Conservation (phyloP, 1,284 basidiomycete species). For the Cutaneotrichosporon arboriforme region DNA sequence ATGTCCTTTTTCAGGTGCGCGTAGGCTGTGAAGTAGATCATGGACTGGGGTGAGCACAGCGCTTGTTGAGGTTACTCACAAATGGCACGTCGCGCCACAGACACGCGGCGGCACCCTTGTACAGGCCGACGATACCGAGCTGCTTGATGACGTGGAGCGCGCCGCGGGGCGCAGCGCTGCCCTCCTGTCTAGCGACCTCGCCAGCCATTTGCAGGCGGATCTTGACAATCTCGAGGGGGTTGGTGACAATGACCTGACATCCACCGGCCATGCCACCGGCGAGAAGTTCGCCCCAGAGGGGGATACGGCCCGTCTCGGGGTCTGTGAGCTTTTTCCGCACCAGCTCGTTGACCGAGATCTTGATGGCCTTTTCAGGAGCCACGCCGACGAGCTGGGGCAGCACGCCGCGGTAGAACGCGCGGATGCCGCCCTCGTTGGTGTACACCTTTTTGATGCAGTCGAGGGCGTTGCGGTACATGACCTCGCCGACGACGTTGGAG, state of each 20-base stretch:
- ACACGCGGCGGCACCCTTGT: conserved; percentile 55
- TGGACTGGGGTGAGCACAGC: conserved; percentile 27
- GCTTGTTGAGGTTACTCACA: conserved; percentile 27
- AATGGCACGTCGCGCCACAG: conserved; percentile 76
- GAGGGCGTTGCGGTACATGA: conserved; percentile 87
- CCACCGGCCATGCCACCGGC: conserved; percentile 93
- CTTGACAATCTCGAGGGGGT: conserved; percentile 79
- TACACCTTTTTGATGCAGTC: conserved; percentile 95
- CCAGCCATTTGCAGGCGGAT: conserved; percentile 89
- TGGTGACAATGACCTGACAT: conserved; percentile 97
- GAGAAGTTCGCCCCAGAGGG: conserved; percentile 75
- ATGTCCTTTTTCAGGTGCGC: conserved; percentile 64
- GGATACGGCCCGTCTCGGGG: conserved; percentile 89
- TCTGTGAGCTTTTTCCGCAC: conserved; percentile 79
- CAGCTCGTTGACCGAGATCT: conserved; percentile 86
- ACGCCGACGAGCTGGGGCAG: conserved; percentile 95
- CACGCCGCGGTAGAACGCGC: conserved; percentile 94
- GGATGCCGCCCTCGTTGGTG: conserved; percentile 80
- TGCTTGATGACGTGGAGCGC: conserved; percentile 89
- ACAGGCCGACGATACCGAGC: conserved; percentile 85
- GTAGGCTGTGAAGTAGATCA: conserved; percentile 53
- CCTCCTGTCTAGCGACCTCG: conserved; percentile 70
- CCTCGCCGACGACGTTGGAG: conserved; percentile 85
- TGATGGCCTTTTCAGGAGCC: conserved; percentile 79
- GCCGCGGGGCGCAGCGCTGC: conserved; percentile 70